Percentiles rank a stretch among this genome's conserved stretches.
These are phyloP conservation scores for Pulicaria dysenterica DNA, from an alignment of 129 eudicot genomes.

Conservation along the genomic window DNA sequence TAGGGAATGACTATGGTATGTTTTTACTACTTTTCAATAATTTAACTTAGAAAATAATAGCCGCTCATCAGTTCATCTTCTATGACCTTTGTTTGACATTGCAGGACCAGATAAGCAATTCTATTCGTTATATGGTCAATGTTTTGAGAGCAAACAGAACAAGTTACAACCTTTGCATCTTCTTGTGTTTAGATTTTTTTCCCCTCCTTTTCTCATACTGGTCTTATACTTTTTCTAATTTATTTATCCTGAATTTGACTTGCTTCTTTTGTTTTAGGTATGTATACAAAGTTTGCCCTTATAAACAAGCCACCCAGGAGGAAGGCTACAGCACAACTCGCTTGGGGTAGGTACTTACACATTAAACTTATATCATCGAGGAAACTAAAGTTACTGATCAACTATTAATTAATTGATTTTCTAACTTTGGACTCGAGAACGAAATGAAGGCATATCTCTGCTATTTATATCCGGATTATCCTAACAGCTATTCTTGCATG, in stretches of 20 bases:
- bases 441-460: no score
- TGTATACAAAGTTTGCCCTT: slow-evolving; percentile 91
- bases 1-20: slow-evolving; percentile 78
- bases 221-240: not conserved
- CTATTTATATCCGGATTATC: no score
- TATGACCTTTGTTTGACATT: slow-evolving; percentile 25
- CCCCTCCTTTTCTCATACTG: not conserved
- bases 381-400: no score
- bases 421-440: no score
- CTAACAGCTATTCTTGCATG: no score
- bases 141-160: slow-evolving; percentile 89
- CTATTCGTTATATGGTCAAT: slow-evolving; percentile 78
- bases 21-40: not conserved
- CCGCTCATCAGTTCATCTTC: slow-evolving; percentile 17
- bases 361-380: no score
- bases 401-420: no score
- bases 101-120: slow-evolving; percentile 94
- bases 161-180: slow-evolving; percentile 47
- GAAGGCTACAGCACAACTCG: slow-evolving; percentile 93
- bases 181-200: slow-evolving; percentile 11
- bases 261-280: slow-evolving; percentile 48
- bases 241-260: not conserved
- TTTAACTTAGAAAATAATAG: not conserved
- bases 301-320: slow-evolving; percentile 86
- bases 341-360: slow-evolving; percentile 69